phyloP scores from a whole-genome alignment of 108 stramenopile species.

The Nitzschia palea region DNA sequence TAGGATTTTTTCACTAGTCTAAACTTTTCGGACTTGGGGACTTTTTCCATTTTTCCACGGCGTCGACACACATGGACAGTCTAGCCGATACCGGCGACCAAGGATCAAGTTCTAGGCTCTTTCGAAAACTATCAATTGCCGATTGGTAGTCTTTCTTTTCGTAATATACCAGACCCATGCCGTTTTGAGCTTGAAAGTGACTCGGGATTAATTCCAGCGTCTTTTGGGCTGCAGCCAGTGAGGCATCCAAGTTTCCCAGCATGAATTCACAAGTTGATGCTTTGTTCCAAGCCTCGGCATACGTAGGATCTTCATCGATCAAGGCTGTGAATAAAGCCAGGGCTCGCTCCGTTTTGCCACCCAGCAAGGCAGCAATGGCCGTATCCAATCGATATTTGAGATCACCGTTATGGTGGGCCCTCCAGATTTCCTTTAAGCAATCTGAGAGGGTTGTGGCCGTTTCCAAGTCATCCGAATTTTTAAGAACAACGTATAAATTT shows the following conservation, averaged over 20 bases:
- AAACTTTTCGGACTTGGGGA: neutral
- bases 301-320: slow-evolving; percentile 56
- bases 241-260: slow-evolving; percentile 57
- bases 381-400: slow-evolving; percentile 52
- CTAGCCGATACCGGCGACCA: slow-evolving; percentile 72
- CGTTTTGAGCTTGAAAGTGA: slow-evolving; percentile 74
- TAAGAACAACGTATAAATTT: slow-evolving; percentile 50
- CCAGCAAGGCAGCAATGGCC: slow-evolving; percentile 55
- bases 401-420: slow-evolving; percentile 47
- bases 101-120: slow-evolving; percentile 68
- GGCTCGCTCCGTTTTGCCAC: slow-evolving; percentile 58
- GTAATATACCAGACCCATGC: slow-evolving; percentile 68
- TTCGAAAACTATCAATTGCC: slow-evolving; percentile 54
- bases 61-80: slow-evolving; percentile 50
- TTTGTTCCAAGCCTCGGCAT: slow-evolving; percentile 78
- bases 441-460: slow-evolving; percentile 57
- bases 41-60: slow-evolving; percentile 21
- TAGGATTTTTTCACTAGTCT: neutral
- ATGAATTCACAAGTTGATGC: slow-evolving; percentile 61
- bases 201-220: slow-evolving; percentile 53
- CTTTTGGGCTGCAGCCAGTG: slow-evolving; percentile 50
- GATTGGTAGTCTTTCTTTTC: slow-evolving; percentile 42
- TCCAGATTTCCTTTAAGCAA: slow-evolving; percentile 68
- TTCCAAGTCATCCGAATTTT: slow-evolving; percentile 45
- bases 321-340: slow-evolving; percentile 46